Evolutionary conservation across 208 protist species (phyloP).

Genomic region (Leishmania aethiopica): DNA sequence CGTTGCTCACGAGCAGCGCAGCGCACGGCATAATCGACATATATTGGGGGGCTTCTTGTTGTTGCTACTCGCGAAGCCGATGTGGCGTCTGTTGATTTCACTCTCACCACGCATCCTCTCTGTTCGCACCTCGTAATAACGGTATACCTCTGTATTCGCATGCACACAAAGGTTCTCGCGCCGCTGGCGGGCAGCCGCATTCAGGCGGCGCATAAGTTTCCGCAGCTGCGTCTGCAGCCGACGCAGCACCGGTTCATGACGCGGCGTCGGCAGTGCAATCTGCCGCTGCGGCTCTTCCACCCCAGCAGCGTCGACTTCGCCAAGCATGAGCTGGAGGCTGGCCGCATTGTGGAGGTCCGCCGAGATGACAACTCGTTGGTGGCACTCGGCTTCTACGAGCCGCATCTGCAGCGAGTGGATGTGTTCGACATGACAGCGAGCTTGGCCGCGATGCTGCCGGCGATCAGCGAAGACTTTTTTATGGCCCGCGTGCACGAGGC

Average conservation of each 20-base stretch:
- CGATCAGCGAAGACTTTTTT: constrained; percentile 85
- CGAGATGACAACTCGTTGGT: constrained; percentile 54
- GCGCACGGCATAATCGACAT: neutral
- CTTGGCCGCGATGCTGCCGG: constrained; percentile 50
- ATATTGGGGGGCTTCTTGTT: neutral
- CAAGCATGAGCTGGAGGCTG: constrained; percentile 50
- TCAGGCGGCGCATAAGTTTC: constrained; percentile 73
- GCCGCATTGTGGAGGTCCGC: constrained; percentile 75
- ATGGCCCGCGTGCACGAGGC: constrained; percentile 53
- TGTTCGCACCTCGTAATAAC: neutral
- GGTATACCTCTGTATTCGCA: constrained; percentile 12
- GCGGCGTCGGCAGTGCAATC: constrained; percentile 42
- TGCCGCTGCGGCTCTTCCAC: constrained; percentile 65
- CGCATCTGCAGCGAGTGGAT: constrained; percentile 58
- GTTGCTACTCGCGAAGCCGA: neutral
- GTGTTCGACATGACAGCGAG: constrained; percentile 74
- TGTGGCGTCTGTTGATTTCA: neutral
- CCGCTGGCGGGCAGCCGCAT: constrained; percentile 59
- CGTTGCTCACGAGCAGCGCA: neutral
- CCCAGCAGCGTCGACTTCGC: constrained; percentile 57
- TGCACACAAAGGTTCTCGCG: constrained; percentile 76
- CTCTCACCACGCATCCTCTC: neutral
- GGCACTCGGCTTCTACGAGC: constrained; percentile 85
- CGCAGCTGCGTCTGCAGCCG: constrained; percentile 63
- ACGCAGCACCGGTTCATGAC: constrained; percentile 49